Conservation (phyloP, 164 flowering plant genomes). For the Umbellularia californica region DNA sequence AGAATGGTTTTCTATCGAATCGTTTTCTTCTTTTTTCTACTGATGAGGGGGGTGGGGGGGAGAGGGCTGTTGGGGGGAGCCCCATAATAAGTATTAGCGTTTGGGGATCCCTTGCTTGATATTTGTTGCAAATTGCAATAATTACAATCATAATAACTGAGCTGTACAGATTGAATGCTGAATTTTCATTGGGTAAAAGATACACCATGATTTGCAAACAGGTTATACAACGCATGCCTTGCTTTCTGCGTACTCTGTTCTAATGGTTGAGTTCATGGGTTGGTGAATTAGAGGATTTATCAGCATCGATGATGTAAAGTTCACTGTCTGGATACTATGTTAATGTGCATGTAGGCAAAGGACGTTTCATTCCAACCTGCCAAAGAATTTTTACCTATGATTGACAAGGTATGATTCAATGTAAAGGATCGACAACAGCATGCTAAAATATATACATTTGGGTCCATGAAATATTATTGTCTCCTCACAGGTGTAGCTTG, state of each 20-base stretch:
- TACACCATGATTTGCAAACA: slow-evolving; percentile 7
- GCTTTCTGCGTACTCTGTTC: neutral
- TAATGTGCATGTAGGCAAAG: slow-evolving; percentile 18
- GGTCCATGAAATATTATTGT: neutral
- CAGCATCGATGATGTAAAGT: neutral
- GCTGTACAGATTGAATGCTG: neutral
- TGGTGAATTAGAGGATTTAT: neutral
- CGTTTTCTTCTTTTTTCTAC: neutral
- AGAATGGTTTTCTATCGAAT: neutral
- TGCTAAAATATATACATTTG: neutral
- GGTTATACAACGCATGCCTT: slow-evolving; percentile 3
- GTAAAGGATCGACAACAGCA: neutral
- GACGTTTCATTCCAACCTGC: slow-evolving; percentile 77
- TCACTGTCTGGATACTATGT: too few relatives aligned
- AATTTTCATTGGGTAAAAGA: slow-evolving; percentile 2
- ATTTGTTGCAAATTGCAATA: too few relatives aligned
- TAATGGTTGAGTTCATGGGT: slow-evolving; percentile 1
- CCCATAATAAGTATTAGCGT: too few relatives aligned
- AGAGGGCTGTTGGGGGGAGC: too few relatives aligned
- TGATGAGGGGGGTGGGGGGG: too few relatives aligned
- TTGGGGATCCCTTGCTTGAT: neutral
- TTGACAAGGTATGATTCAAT: slow-evolving; percentile 52
- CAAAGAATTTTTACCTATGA: slow-evolving; percentile 70
- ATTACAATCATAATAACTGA: too few relatives aligned
- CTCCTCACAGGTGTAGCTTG: neutral